Conservation (phyloP, 2,329 filamentous ascomycete species). For the Polytolypa hystricis region DNA sequence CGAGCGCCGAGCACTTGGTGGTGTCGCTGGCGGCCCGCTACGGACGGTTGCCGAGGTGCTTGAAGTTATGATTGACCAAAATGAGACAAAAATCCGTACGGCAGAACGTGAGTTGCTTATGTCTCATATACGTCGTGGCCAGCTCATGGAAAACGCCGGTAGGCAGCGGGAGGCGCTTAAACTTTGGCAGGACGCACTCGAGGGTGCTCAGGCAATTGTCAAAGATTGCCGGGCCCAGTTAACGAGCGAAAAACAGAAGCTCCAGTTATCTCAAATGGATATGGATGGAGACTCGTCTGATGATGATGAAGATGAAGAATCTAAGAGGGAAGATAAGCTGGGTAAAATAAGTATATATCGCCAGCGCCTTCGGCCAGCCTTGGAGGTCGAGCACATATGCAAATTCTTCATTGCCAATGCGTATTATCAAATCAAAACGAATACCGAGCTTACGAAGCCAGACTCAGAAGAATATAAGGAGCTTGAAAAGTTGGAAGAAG, state of each 20-base stretch:
- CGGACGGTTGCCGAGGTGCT: slow-evolving; percentile 79
- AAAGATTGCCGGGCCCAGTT: slow-evolving; percentile 55
- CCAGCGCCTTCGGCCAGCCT: slow-evolving; percentile 56
- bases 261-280: slow-evolving; percentile 3
- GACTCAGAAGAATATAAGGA: slow-evolving; percentile 55
- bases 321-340: slow-evolving; percentile 26
- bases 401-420: slow-evolving; percentile 78
- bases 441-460: slow-evolving; percentile 51
- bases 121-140: slow-evolving; percentile 57
- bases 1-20: slow-evolving; percentile 54
- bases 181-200: slow-evolving; percentile 54
- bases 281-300: slow-evolving; percentile 11
- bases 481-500: slow-evolving; percentile 59
- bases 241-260: slow-evolving; percentile 31
- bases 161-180: slow-evolving; percentile 55
- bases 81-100: slow-evolving; percentile 52
- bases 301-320: slow-evolving; percentile 27
- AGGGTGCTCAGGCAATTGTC: slow-evolving; percentile 41
- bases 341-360: slow-evolving; percentile 47
- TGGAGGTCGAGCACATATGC: slow-evolving; percentile 73
- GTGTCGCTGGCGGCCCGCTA: slow-evolving; percentile 54
- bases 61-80: slow-evolving; percentile 82
- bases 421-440: slow-evolving; percentile 70
- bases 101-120: slow-evolving; percentile 59
- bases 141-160: slow-evolving; percentile 66